Evolutionary conservation across 2,329 filamentous ascomycete species (phyloP).

Genomic region (Blastomyces emzantsi): DNA sequence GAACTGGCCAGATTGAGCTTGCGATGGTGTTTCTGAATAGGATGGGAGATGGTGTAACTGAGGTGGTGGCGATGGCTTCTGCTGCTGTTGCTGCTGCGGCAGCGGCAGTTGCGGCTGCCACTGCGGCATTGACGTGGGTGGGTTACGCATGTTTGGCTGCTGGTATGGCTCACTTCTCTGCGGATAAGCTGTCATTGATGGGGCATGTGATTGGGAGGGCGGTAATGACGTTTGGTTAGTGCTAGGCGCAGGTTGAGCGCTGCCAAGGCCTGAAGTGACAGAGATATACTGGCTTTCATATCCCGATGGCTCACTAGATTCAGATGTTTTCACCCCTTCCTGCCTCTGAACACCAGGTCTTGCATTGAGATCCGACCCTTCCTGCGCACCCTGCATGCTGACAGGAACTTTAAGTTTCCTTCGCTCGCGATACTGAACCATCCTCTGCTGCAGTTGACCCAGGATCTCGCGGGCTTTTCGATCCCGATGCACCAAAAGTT

Average conservation of each 20-base stretch:
- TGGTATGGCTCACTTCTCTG: background rate
- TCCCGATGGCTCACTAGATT: background rate
- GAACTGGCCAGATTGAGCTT: background rate
- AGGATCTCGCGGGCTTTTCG: conserved; percentile 55
- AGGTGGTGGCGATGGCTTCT: background rate
- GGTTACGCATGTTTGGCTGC: background rate
- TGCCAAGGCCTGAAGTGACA: background rate
- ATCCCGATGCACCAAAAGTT: conserved; percentile 29
- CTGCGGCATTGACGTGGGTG: background rate
- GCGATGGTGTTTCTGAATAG: background rate
- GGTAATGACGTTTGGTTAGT: background rate
- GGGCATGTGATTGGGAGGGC: background rate
- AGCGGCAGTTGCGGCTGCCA: background rate
- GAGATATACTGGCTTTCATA: background rate
- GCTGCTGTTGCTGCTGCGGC: background rate
- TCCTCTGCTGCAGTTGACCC: conserved; percentile 48
- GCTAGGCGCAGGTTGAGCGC: background rate
- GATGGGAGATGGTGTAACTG: background rate
- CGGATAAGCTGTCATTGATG: background rate
- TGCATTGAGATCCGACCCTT: background rate
- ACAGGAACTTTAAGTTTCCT: conserved; percentile 23
- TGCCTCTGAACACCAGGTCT: background rate
- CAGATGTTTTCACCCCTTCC: too few species aligned
- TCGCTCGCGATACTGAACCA: conserved; percentile 24
- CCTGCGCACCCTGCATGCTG: conserved; percentile 12